phyloP scores from a whole-genome alignment of 2,329 filamentous ascomycete genomes.

The Epichloe scottii region DNA sequence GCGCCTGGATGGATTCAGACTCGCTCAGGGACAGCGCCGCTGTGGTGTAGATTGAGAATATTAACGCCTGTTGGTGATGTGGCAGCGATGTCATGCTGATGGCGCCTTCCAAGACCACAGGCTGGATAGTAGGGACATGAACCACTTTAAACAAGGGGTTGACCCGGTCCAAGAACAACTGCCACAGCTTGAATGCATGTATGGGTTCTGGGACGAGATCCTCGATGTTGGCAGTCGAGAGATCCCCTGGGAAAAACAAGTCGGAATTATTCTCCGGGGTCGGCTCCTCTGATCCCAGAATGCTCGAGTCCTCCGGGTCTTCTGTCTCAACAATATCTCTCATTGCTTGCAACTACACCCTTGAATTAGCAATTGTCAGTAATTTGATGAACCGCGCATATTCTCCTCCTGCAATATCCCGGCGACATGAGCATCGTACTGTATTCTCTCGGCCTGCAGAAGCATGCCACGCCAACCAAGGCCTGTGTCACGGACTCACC shows the following conservation, averaged over 20 bases:
- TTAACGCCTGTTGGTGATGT: constrained; percentile 45
- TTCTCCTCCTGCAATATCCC: neutral
- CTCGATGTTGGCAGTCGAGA: constrained; percentile 26
- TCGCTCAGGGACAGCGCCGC: constrained; percentile 42
- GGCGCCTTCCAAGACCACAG: constrained; percentile 50
- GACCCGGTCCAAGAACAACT: constrained; percentile 60
- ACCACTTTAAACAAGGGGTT: constrained; percentile 62
- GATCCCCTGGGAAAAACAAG: constrained; percentile 32
- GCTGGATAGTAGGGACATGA: constrained; percentile 58
- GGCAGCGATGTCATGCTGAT: constrained; percentile 41
- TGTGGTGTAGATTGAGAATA: constrained; percentile 55
- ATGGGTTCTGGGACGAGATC: constrained; percentile 51
- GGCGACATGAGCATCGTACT: neutral
- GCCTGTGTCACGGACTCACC: constrained; percentile 23
- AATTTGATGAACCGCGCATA: neutral
- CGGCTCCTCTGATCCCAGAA: constrained; percentile 34
- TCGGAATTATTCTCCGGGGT: constrained; percentile 41
- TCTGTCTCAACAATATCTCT: constrained; percentile 42
- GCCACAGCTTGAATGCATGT: constrained; percentile 61
- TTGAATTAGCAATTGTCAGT: constrained; percentile 7
- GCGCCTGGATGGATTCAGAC: constrained; percentile 40
- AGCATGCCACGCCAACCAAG: neutral
- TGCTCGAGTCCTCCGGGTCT: constrained; percentile 34
- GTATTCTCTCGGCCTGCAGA: neutral
- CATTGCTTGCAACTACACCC: constrained; percentile 41